A percentile compares a stretch with the other conserved stretches of the same genome.
Evolutionary conservation across 202 grass and related monocot genomes (phyloP).

Genomic region (Carex sylvatica): DNA sequence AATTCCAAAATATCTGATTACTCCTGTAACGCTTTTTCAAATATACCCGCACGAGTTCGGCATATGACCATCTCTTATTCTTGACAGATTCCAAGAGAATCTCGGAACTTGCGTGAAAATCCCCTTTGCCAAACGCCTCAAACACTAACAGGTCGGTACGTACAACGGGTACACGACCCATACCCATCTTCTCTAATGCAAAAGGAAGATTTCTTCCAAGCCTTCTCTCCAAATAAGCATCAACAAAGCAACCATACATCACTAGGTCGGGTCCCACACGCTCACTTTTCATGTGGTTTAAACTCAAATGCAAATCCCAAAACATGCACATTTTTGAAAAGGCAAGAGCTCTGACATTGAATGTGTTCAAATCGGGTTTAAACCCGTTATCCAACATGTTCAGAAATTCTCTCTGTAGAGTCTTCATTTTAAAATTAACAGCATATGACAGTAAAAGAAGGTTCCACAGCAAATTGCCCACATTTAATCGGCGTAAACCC

Average conservation of each 20-base stretch:
- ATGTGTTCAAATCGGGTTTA: conserved; percentile 69
- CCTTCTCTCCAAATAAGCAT: conserved; percentile 72
- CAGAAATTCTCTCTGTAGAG: conserved; percentile 75
- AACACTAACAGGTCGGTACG: conserved; percentile 59
- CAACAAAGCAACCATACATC: conserved; percentile 73
- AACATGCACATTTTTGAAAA: conserved; percentile 99
- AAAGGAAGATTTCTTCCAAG: conserved; percentile 59
- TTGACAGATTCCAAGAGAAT: conserved; percentile 43
- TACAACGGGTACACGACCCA: conserved; percentile 26
- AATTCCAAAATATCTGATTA: conserved; percentile 94
- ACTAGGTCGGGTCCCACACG: conserved; percentile 52
- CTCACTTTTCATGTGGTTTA: conserved; percentile 63
- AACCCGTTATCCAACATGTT: conserved; percentile 69
- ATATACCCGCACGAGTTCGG: conserved; percentile 53
- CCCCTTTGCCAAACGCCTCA: conserved; percentile 75
- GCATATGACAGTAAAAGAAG: conserved; percentile 80
- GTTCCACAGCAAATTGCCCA: conserved; percentile 80
- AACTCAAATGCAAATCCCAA: conserved; percentile 86
- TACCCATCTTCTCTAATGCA: conserved; percentile 29
- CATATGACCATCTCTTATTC: conserved; percentile 57
- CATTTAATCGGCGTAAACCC: conserved; percentile 50
- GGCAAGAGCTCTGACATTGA: conserved; percentile 63
- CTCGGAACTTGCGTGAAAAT: conserved; percentile 76
- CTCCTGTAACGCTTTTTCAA: conserved; percentile 62
- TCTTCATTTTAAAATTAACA: conserved; percentile 94